Conservation (phyloP, 2,329 filamentous ascomycete species). For the Talaromyces funiculosus region DNA sequence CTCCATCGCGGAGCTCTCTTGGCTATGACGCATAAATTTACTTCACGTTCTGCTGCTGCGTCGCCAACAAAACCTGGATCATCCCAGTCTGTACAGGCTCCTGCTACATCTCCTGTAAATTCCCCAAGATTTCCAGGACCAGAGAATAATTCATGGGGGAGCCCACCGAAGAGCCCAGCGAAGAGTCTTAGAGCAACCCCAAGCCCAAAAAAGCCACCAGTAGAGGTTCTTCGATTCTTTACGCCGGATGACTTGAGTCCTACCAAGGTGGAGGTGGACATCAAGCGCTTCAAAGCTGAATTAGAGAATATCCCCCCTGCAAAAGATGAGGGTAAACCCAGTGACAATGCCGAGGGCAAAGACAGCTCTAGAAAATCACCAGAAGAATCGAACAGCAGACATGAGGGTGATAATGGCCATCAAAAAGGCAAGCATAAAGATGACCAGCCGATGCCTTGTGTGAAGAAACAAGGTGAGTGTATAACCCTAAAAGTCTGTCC, state of each 20-base stretch:
- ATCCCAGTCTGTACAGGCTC: not conserved
- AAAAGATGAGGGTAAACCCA: not conserved
- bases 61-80: not conserved
- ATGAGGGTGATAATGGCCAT: not conserved
- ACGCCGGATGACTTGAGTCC: conserved; percentile 8
- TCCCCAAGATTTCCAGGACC: not conserved
- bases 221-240: not conserved
- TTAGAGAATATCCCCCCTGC: not conserved
- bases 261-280: conserved; percentile 5
- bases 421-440: not conserved
- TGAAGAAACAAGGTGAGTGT: not conserved
- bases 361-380: not conserved
- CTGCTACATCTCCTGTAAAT: not conserved
- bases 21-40: not conserved
- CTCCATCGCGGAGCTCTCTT: not conserved
- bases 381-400: not conserved
- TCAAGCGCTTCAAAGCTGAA: not conserved
- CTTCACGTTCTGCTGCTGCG: not conserved
- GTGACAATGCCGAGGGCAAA: not conserved
- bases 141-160: not conserved
- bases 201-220: not conserved
- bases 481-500: not conserved
- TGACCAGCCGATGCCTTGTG: not conserved
- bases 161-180: not conserved
- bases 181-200: not conserved